Evolutionary conservation across 2,329 filamentous ascomycete species (phyloP).

Genomic region (Metarhizium anisopliae): DNA sequence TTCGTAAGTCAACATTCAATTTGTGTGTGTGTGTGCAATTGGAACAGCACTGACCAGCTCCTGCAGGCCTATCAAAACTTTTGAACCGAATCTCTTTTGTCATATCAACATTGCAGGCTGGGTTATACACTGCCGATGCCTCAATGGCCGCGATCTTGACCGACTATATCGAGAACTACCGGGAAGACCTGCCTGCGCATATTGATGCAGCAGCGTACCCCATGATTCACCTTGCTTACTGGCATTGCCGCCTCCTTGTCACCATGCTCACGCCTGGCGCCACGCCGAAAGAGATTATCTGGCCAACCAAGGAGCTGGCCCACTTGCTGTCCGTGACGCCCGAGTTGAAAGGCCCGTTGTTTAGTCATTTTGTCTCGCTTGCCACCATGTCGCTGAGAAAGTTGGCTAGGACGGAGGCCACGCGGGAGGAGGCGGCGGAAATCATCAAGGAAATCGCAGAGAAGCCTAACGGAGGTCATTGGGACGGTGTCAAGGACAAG

Average conservation of each 20-base stretch:
- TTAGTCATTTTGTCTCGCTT: constrained; percentile 57
- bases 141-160: constrained; percentile 24
- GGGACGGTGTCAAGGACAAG: constrained; percentile 47
- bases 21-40: not conserved
- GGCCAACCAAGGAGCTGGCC: constrained; percentile 49
- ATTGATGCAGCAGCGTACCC: constrained; percentile 43
- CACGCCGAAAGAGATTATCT: constrained; percentile 48
- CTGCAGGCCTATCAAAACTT: constrained; percentile 45
- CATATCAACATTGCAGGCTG: constrained; percentile 26
- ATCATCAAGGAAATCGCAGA: constrained; percentile 49
- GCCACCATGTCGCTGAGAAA: constrained; percentile 52
- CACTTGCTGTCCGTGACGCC: constrained; percentile 47
- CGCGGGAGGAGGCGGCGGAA: constrained; percentile 46
- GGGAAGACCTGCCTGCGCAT: constrained; percentile 51
- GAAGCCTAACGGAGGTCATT: constrained; percentile 39
- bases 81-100: constrained; percentile 33
- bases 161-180: constrained; percentile 49
- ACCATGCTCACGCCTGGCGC: constrained; percentile 50
- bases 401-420: constrained; percentile 44
- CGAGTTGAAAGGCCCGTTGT: constrained; percentile 51
- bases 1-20: constrained; percentile 38
- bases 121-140: constrained; percentile 23
- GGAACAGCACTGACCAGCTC: not conserved
- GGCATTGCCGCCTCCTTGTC: constrained; percentile 58
- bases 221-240: constrained; percentile 58